A percentile compares a stretch with the other conserved stretches of the same genome.
phyloP scores from a whole-genome alignment of 306 rosid genomes.

The Cucumis cinereus region DNA sequence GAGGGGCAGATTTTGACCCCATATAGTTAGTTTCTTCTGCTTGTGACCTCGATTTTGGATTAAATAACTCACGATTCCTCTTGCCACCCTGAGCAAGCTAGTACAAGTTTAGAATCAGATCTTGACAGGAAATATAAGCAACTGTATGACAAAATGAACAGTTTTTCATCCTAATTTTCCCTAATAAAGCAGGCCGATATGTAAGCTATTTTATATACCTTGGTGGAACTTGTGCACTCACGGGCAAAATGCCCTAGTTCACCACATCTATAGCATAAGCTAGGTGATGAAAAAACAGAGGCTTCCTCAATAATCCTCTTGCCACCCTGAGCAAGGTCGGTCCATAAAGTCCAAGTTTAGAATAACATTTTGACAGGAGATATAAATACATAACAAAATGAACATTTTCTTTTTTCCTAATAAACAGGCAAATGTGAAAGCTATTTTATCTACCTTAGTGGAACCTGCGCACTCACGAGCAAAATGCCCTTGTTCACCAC shows the following conservation, averaged over 20 bases:
- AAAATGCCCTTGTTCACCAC: constrained; percentile 82
- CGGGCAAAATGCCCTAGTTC: constrained; percentile 87
- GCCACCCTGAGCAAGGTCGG: constrained; percentile 23
- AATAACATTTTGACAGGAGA: not conserved
- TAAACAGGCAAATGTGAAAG: not conserved
- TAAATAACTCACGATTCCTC: constrained; percentile 29
- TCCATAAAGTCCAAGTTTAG: not conserved
- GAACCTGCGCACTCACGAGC: constrained; percentile 65
- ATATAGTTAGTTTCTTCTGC: constrained; percentile 27
- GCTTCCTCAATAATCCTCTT: constrained; percentile 35
- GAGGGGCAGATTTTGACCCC: constrained; percentile 46
- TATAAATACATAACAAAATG: not conserved
- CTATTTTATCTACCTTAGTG: constrained; percentile 24
- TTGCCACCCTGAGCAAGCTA: constrained; percentile 30
- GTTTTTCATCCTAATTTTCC: not conserved
- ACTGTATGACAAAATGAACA: not conserved
- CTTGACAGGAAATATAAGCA: not conserved
- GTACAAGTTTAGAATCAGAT: not conserved
- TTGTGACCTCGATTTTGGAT: constrained; percentile 23
- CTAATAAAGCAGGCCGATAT: not conserved
- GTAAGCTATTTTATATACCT: constrained; percentile 22
- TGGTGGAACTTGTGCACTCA: constrained; percentile 42
- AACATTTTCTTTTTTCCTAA: not conserved
- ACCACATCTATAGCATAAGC: constrained; percentile 65
- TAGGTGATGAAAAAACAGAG: constrained; percentile 28